phyloP scores from a whole-genome alignment of 2,329 filamentous ascomycete genomes.

The Microcera coccophila region DNA sequence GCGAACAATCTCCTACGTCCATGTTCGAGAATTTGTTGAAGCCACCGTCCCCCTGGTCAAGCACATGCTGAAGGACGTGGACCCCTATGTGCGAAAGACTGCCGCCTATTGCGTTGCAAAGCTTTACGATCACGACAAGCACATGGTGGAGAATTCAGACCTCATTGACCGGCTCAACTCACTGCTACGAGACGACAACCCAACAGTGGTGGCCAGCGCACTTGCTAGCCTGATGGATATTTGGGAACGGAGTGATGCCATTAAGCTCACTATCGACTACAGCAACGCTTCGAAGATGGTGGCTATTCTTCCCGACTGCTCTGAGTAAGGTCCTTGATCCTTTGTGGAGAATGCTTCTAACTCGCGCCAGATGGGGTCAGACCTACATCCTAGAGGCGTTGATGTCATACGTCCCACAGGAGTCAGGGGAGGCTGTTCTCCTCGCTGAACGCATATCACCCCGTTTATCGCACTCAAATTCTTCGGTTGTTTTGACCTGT shows the following conservation, averaged over 20 bases:
- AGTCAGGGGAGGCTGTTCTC: slow-evolving; percentile 79
- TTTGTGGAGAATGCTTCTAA: slow-evolving; percentile 8
- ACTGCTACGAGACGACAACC: slow-evolving; percentile 91
- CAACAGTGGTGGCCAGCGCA: slow-evolving; percentile 93
- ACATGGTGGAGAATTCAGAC: slow-evolving; percentile 84
- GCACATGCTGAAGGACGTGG: slow-evolving; percentile 74
- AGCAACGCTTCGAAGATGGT: slow-evolving; percentile 97
- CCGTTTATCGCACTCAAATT: slow-evolving; percentile 95
- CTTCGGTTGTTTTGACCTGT: slow-evolving; percentile 90
- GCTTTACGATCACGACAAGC: slow-evolving; percentile 91
- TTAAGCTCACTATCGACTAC: slow-evolving; percentile 97
- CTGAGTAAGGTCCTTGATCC: slow-evolving; percentile 63
- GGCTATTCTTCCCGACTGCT: slow-evolving; percentile 92
- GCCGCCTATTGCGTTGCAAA: slow-evolving; percentile 96
- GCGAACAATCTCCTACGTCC: slow-evolving; percentile 94
- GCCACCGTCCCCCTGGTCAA: slow-evolving; percentile 83
- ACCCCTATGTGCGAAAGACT: slow-evolving; percentile 97
- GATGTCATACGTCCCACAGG: slow-evolving; percentile 96
- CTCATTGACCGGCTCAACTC: slow-evolving; percentile 87
- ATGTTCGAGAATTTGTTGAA: slow-evolving; percentile 93
- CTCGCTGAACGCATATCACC: slow-evolving; percentile 91
- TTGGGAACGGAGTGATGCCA: slow-evolving; percentile 95
- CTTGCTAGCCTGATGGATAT: slow-evolving; percentile 92
- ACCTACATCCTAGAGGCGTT: slow-evolving; percentile 96
- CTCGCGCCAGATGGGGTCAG: slow-evolving; percentile 76